Evolutionary conservation across 306 rosid species (phyloP), one percentile per base, ranked within the genome.

Genomic region (Cucurbita ficifolia): DNA sequence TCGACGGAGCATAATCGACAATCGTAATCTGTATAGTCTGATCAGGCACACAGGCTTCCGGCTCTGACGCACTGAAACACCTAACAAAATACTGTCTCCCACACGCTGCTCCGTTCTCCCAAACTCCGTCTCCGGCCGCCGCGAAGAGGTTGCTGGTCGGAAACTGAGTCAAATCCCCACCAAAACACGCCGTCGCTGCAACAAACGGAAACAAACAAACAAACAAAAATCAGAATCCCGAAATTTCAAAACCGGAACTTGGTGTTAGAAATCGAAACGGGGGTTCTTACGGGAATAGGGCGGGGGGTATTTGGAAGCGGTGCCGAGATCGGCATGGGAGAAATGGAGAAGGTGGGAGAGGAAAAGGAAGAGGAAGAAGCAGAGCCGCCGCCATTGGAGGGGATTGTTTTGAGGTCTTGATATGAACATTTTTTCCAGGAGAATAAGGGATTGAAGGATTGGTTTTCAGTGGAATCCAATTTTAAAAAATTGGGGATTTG

Each of bases 21-120:
- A 91, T 86, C 82, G 76, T 91, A 22, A 91, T 72, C 61, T 87
- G 89, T 79, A 91, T 82, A 2, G 79, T 89, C 73, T 65, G 83
- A 18, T 78, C 87, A 0, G 81, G 83, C 59, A 82, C 19, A 71
- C 97, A 89, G 14, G 87, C 83, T 38, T 78, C 74, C 4, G 88
- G 83, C 56, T 56, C 8, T 50, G 86, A 83, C 0, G 97, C 96
- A 64, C 97, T 87, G 10, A 91, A 82, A 73, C 97, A 91, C 18
- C 97, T 84, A 49, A 89, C 96, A 65, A 81, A 35, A 36, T 89
- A 91, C 76, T 91, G 86, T 70, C 97, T 89, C 35, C 97, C 97
- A 60, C 97, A 91, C 1, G 96, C 84, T 1, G 97, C 97, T 17
- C 97, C 97, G 54, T 91, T 91, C 65, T 91, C 96, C 97, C 97